phyloP scores from a whole-genome alignment of 768 basidiomycete genomes.

The Ramaria sp. region DNA sequence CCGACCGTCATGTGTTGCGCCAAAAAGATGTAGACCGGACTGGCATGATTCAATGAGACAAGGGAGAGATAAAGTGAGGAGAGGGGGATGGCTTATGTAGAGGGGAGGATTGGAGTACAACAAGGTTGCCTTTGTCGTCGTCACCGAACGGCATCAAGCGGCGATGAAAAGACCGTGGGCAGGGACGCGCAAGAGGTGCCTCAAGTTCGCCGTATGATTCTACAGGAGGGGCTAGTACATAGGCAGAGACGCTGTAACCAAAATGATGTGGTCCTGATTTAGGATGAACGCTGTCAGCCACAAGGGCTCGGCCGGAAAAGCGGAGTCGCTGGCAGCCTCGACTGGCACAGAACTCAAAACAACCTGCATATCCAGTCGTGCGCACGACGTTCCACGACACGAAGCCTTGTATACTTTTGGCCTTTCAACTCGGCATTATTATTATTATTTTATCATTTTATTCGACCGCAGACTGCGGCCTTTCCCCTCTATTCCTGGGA shows the following conservation, averaged over 20 bases:
- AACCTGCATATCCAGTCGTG: no score
- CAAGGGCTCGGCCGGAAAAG: no score
- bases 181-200: background rate
- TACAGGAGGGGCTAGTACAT: background rate
- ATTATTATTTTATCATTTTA: no score
- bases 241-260: background rate
- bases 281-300: no score
- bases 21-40: conserved; percentile 77
- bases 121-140: conserved; percentile 5
- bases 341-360: no score
- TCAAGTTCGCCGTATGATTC: background rate
- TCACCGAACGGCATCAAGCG: background rate
- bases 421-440: no score
- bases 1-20: conserved; percentile 65
- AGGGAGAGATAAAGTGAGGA: background rate
- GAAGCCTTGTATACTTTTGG: no score
- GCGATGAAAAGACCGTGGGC: background rate
- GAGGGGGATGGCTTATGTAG: conserved; percentile 38
- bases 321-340: no score
- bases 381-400: no score
- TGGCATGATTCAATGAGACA: conserved; percentile 16
- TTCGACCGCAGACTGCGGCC: no score
- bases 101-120: conserved; percentile 41
- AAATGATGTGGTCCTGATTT: background rate
- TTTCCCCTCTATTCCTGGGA: no score